A percentile compares a stretch with the other conserved stretches of the same genome.
Conservation (phyloP, 2,329 filamentous ascomycete genomes). For the Ophiostoma montium region DNA sequence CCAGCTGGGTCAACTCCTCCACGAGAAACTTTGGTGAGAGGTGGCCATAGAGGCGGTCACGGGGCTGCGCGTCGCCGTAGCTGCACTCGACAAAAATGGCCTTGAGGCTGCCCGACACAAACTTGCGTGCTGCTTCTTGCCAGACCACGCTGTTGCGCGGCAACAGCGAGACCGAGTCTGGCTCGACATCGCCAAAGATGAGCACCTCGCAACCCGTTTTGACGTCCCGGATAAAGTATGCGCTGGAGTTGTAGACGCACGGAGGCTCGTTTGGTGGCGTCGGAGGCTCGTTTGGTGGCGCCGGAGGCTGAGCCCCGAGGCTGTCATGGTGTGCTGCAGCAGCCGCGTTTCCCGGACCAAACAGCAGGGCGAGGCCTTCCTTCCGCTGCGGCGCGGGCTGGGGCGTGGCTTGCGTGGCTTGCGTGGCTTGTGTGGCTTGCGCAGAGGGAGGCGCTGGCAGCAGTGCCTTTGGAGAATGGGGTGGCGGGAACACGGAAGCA, state of each 20-base stretch:
- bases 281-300: slow-evolving; percentile 25
- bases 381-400: slow-evolving; percentile 7
- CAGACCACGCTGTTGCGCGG: slow-evolving; percentile 75
- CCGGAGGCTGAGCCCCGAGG: slow-evolving; percentile 2
- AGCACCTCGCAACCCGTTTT: slow-evolving; percentile 62
- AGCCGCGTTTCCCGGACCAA: slow-evolving; percentile 1
- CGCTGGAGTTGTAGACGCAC: slow-evolving; percentile 76
- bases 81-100: slow-evolving; percentile 95
- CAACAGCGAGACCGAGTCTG: slow-evolving; percentile 68
- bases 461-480: background rate
- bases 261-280: slow-evolving; percentile 28
- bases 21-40: slow-evolving; percentile 72
- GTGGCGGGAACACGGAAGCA: background rate
- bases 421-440: background rate
- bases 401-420: background rate
- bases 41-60: slow-evolving; percentile 75
- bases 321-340: background rate
- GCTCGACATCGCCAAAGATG: slow-evolving; percentile 92
- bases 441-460: background rate
- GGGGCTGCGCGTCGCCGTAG: slow-evolving; percentile 66
- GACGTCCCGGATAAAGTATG: slow-evolving; percentile 79
- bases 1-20: slow-evolving; percentile 61
- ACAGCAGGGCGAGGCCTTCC: slow-evolving; percentile 9
- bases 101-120: slow-evolving; percentile 54
- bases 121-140: slow-evolving; percentile 77